These are phyloP conservation scores for Diaporthe sp. DNA, from an alignment of 2,329 filamentous ascomycete genomes.

Conservation along the genomic window DNA sequence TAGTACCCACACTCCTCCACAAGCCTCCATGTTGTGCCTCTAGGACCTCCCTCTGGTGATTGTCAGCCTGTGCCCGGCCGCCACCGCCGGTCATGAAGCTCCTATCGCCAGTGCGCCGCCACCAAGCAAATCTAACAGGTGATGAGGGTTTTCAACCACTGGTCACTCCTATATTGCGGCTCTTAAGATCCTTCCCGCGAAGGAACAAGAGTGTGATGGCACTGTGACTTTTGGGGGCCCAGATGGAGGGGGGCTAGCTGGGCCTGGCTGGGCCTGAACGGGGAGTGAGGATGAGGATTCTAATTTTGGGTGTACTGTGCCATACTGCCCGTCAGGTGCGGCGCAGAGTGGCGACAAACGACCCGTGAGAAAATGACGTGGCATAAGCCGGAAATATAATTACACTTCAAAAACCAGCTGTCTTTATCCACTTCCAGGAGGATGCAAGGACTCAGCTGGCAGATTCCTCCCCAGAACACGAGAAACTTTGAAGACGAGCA, in stretches of 20 bases:
- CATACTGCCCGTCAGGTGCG: background rate
- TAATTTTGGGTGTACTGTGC: background rate
- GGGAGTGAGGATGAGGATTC: background rate
- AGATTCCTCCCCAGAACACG: background rate
- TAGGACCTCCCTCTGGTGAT: background rate
- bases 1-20: background rate
- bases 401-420: background rate
- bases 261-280: background rate
- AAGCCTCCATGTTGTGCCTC: background rate
- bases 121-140: background rate
- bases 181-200: slow-evolving; percentile 4
- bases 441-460: slow-evolving; percentile 2
- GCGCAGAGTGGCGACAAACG: background rate
- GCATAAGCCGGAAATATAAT: background rate
- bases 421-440: background rate
- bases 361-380: slow-evolving; percentile 2
- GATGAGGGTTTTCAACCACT: background rate
- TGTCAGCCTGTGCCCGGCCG: background rate
- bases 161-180: background rate
- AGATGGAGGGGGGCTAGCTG: background rate
- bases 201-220: background rate
- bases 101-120: background rate
- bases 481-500: background rate
- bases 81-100: too few relatives aligned
- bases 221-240: background rate